Evolutionary conservation across 768 basidiomycete genomes (phyloP), one percentile per base, ranked within the genome.

Genomic region (Rhizopogon rudus): DNA sequence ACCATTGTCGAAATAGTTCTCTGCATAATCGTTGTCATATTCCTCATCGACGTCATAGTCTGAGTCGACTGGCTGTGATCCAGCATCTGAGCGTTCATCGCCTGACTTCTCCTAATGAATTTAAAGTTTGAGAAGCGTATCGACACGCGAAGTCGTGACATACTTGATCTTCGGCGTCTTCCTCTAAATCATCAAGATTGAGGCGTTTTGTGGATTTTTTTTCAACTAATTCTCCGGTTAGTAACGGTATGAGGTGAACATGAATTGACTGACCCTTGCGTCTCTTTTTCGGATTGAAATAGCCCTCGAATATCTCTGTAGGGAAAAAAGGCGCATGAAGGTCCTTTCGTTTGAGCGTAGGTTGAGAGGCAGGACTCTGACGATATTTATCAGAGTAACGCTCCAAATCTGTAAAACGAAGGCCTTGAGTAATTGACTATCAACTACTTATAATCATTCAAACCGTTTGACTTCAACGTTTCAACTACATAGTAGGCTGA

Each of bases 11-110:
- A 93, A 93, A 76, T 93, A 93, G 65, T 93, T 91, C 58, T 88
- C 87, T 3, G 87, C 91, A 58, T 93, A 93, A 59, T 93, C 91
- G 60, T 93, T 92, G 69, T 93, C 91, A 64, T 93, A 91, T 62
- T 92, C 91, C 67, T 95, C 92, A 33, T 92, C 88, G 20, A 89
- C 88, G 59, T 92, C 91, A 64, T 92, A 92, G 67, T 93, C 90
- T 25, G 82, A 84, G 40, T 83, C 82, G 6, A 70, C 79, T 31
- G 69, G 80, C 61, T 87, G 84, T 10, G 87, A 88, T 20, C 82
- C 87, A 25, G 69, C 77, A 14, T 88, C 83, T 31, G 87, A 89
- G 3, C 75, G 74, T 54, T 91, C 88, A 6, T 86, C 84, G 22
- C 78, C 80, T 0, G 86, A 87, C 61, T 89, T 87, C 60, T 86